phyloP scores from a whole-genome alignment of 2,329 filamentous ascomycete genomes.

The Waltergamsia citrina region DNA sequence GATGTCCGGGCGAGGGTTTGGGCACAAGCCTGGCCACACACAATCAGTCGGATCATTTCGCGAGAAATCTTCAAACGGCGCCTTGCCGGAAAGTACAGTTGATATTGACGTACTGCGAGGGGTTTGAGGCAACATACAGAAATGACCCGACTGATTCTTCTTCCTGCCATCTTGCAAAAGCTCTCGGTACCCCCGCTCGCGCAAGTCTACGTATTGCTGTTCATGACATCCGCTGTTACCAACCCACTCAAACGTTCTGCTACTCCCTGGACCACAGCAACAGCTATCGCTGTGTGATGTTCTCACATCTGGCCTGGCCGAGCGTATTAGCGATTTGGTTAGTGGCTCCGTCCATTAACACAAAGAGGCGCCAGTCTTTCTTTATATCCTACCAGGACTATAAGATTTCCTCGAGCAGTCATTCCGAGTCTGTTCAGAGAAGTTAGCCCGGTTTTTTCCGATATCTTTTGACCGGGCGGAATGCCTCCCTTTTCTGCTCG shows the following conservation, averaged over 20 bases:
- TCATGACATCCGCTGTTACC: slow-evolving; percentile 7
- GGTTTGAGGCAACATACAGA: slow-evolving; percentile 34
- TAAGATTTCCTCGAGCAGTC: slow-evolving; percentile 34
- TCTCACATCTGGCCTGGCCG: slow-evolving; percentile 37
- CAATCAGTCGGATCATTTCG: slow-evolving; percentile 33
- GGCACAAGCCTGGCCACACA: slow-evolving; percentile 35
- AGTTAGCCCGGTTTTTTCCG: slow-evolving; percentile 78
- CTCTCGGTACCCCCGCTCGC: slow-evolving; percentile 30
- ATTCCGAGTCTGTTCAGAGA: slow-evolving; percentile 35
- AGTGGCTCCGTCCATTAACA: slow-evolving; percentile 30
- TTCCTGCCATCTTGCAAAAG: slow-evolving; percentile 25
- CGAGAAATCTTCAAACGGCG: slow-evolving; percentile 16
- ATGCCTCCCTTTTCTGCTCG: slow-evolving; percentile 50
- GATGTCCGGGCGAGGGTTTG: slow-evolving; percentile 22
- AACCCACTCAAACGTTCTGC: slow-evolving; percentile 12
- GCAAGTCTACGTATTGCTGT: not conserved
- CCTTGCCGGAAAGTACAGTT: slow-evolving; percentile 32
- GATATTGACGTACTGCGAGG: slow-evolving; percentile 19
- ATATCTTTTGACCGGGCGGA: slow-evolving; percentile 85
- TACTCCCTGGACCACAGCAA: slow-evolving; percentile 29
- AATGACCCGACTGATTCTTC: slow-evolving; percentile 25
- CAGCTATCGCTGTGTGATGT: slow-evolving; percentile 34
- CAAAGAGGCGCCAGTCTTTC: slow-evolving; percentile 37
- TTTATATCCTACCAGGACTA: slow-evolving; percentile 16
- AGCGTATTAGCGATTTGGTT: slow-evolving; percentile 44